Conservation (phyloP, 2,329 filamentous ascomycete genomes). For the Venturia pyrina region DNA sequence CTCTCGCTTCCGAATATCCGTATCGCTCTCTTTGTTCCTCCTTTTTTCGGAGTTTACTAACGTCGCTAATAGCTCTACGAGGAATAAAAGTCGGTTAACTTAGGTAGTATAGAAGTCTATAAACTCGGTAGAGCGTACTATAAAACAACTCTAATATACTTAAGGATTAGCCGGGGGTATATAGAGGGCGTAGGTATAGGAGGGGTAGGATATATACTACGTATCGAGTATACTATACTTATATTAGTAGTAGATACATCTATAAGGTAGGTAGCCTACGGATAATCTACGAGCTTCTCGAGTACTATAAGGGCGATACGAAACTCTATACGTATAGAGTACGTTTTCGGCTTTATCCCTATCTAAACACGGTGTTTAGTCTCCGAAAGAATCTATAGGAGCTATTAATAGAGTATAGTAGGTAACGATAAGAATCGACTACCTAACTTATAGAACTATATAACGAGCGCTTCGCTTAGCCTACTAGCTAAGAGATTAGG, state of each 20-base stretch:
- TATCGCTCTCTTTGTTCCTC: not conserved
- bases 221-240: not conserved
- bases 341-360: not conserved
- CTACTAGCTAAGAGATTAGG: no score
- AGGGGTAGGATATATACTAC: no score
- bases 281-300: not conserved
- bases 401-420: no score
- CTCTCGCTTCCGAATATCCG: not conserved
- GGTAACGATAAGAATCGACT: no score
- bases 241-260: not conserved
- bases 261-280: not conserved
- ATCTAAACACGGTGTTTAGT: not conserved
- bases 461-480: no score
- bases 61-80: not conserved
- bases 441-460: no score
- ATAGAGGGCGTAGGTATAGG: no score
- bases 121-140: not conserved
- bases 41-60: not conserved
- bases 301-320: not conserved
- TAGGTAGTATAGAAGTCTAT: not conserved
- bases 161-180: no score
- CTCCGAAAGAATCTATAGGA: not conserved
- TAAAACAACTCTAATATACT: not conserved
- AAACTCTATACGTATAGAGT: not conserved
- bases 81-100: not conserved